These are phyloP conservation scores for Suillus clintonianus DNA, from an alignment of 768 basidiomycete species.

Conservation along the genomic window DNA sequence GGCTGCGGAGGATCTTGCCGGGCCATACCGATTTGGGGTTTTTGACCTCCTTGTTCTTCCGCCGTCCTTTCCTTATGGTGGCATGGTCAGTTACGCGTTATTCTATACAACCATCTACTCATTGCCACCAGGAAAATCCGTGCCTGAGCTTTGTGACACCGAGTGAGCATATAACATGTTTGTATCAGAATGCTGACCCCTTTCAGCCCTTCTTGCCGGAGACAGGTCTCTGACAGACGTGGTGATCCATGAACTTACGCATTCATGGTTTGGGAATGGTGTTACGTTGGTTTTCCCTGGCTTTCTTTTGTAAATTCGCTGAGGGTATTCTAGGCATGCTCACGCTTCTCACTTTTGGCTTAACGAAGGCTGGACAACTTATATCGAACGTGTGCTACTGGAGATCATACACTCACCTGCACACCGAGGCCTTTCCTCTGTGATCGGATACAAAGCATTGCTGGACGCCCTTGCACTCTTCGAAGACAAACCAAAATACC, in stretches of 20 bases:
- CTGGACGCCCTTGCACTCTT: conserved; percentile 47
- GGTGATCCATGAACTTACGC: conserved; percentile 51
- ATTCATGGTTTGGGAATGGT: conserved; percentile 60
- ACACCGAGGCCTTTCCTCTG: conserved; percentile 51
- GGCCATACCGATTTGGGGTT: conserved; percentile 54
- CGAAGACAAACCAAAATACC: conserved; percentile 45
- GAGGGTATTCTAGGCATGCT: conserved; percentile 31
- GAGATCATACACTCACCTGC: conserved; percentile 46
- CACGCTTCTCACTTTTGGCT: conserved; percentile 50
- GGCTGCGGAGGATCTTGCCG: conserved; percentile 48
- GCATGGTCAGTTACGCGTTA: conserved; percentile 35
- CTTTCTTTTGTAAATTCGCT: not conserved
- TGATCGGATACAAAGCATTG: conserved; percentile 49
- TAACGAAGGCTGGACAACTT: conserved; percentile 62
- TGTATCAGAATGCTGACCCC: not conserved
- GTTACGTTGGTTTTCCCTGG: conserved; percentile 37
- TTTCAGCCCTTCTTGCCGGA: conserved; percentile 50
- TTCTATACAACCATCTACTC: not conserved
- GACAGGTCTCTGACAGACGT: conserved; percentile 60
- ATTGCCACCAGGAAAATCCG: conserved; percentile 46
- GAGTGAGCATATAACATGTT: conserved; percentile 28
- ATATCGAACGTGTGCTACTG: conserved; percentile 56
- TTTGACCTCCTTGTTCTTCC: conserved; percentile 62
- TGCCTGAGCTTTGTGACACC: conserved; percentile 57
- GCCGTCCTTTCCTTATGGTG: conserved; percentile 60